Percentiles rank a stretch among this genome's conserved stretches.
phyloP scores from a whole-genome alignment of 1,284 basidiomycete species.

The Leccinum griseonigrum region DNA sequence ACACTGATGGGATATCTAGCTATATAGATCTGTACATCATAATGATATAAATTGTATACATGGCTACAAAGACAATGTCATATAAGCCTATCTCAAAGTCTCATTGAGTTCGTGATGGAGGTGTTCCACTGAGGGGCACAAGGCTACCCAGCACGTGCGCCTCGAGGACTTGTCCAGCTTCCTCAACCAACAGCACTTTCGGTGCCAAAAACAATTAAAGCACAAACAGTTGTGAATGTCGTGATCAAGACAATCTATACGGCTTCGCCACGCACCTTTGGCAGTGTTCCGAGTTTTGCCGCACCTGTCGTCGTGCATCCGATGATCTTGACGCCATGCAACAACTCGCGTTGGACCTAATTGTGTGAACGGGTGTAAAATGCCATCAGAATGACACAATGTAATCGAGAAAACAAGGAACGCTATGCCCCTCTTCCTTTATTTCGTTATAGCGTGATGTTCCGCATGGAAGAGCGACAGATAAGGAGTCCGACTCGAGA shows the following conservation, averaged over 20 bases:
- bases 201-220: conserved; percentile 47
- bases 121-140: conserved; percentile 58
- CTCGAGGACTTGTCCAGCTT: conserved; percentile 78
- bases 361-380: background rate
- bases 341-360: conserved; percentile 39
- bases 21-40: background rate
- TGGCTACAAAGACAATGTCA: background rate
- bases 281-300: conserved; percentile 55
- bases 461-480: conserved; percentile 42
- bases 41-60: background rate
- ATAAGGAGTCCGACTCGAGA: conserved; percentile 39
- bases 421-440: conserved; percentile 34
- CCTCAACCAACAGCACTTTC: conserved; percentile 60
- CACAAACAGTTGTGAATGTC: background rate
- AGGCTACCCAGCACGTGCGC: conserved; percentile 64
- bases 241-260: background rate
- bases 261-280: conserved; percentile 43
- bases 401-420: conserved; percentile 15
- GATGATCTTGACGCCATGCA: conserved; percentile 55
- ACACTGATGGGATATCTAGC: conserved; percentile 1
- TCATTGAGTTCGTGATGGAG: conserved; percentile 25
- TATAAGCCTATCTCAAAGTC: background rate
- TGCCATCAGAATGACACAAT: background rate
- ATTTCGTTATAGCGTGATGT: conserved; percentile 39
- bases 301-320: conserved; percentile 76